phyloP scores from a whole-genome alignment of 805 yeast species.

The Yamadazyma ubonensis region DNA sequence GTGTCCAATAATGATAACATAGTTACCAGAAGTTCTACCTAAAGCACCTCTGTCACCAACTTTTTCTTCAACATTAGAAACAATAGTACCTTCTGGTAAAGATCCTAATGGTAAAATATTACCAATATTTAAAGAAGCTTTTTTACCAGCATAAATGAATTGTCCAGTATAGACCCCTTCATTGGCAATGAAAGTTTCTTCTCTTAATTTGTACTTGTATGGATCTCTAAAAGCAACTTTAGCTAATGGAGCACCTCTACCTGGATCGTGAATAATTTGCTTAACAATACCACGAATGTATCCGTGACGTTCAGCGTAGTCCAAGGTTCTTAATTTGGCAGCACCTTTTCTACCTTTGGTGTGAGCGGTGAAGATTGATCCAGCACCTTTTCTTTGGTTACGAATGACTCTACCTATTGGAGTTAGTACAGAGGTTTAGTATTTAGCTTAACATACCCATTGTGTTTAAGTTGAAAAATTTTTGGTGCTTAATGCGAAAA shows the following conservation, averaged over 20 bases:
- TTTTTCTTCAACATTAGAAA: constrained; percentile 97
- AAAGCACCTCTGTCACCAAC: constrained; percentile 99
- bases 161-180: constrained; percentile 99
- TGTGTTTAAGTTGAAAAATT: too few relatives aligned
- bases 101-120: constrained; percentile 96
- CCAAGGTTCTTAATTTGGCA: constrained; percentile 99
- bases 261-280: constrained; percentile 98
- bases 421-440: constrained; percentile 7
- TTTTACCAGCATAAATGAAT: constrained; percentile 98
- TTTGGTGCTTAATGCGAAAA: too few relatives aligned
- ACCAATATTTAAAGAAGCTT: constrained; percentile 95
- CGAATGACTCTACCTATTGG: constrained; percentile 94
- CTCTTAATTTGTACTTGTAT: constrained; percentile 96
- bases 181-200: constrained; percentile 98
- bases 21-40: constrained; percentile 99
- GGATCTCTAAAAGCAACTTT: constrained; percentile 99
- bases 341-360: constrained; percentile 99
- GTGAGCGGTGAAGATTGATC: constrained; percentile 99
- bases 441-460: too few relatives aligned
- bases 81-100: constrained; percentile 99
- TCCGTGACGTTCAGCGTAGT: constrained; percentile 99
- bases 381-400: constrained; percentile 99
- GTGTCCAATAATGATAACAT: constrained; percentile 98
- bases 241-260: constrained; percentile 99
- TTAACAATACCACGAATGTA: constrained; percentile 99